Conservation (phyloP, 306 rosid species). For the Acacia acuminata region DNA sequence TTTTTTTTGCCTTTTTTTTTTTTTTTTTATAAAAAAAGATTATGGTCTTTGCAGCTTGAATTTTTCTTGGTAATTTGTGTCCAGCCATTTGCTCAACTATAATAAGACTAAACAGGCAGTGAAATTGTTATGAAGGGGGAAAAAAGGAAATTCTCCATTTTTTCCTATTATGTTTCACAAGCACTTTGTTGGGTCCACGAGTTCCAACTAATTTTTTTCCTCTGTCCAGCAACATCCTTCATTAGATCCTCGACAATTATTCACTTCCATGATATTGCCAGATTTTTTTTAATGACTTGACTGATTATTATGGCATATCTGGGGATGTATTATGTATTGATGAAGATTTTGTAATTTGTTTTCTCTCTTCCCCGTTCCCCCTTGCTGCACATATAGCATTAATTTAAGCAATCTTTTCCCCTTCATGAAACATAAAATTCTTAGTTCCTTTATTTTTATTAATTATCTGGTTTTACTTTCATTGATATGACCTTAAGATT, state of each 20-base stretch:
- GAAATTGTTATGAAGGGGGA: background rate
- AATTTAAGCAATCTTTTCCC: background rate
- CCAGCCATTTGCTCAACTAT: background rate
- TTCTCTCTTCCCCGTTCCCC: background rate
- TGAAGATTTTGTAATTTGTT: background rate
- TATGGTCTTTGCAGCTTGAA: background rate
- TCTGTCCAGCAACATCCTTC: background rate
- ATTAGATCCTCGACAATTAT: background rate
- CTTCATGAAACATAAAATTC: background rate
- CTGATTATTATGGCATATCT: background rate
- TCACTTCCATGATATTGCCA: background rate
- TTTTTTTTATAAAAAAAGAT: background rate
- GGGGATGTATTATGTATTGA: background rate
- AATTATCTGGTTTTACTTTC: slow-evolving; percentile 5
- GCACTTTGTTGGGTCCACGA: background rate
- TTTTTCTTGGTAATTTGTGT: slow-evolving; percentile 2
- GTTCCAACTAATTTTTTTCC: background rate
- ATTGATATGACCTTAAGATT: background rate
- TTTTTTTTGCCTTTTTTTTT: background rate
- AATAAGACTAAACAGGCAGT: background rate
- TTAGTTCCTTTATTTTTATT: background rate
- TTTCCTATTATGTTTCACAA: slow-evolving; percentile 7
- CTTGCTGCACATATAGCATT: background rate
- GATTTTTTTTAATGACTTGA: background rate
- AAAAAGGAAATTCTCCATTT: background rate